Percentiles rank a stretch among this genome's conserved stretches.
These are phyloP conservation scores for Pleurotus cornucopiae DNA, from an alignment of 768 basidiomycete species.

Conservation along the genomic window DNA sequence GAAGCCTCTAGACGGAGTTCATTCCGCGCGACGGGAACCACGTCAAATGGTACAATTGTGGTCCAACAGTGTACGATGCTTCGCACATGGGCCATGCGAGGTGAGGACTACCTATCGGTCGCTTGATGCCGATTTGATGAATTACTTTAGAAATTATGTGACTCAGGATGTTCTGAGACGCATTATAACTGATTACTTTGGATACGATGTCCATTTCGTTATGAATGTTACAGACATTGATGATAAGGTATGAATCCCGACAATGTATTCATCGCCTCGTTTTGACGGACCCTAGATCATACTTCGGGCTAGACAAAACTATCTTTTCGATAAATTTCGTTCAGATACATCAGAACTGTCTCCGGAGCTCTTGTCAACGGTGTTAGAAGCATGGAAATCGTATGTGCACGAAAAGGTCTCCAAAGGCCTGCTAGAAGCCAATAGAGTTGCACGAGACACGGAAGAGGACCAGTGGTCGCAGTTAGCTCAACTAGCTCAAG, in stretches of 20 bases:
- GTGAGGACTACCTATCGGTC: conserved; percentile 34
- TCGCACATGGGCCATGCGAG: conserved; percentile 99
- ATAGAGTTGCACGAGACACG: conserved; percentile 37
- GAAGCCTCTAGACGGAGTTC: conserved; percentile 61
- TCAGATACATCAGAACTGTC: conserved; percentile 51
- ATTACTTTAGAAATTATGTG: conserved; percentile 78
- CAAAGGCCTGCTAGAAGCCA: conserved; percentile 53
- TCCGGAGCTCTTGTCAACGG: conserved; percentile 49
- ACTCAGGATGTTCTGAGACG: conserved; percentile 89
- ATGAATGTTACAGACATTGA: conserved; percentile 99
- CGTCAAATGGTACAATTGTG: conserved; percentile 99
- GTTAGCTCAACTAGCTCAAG: conserved; percentile 39
- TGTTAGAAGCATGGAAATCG: conserved; percentile 59
- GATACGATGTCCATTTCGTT: conserved; percentile 96
- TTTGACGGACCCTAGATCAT: conserved; percentile 66
- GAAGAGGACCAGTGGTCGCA: conserved; percentile 53
- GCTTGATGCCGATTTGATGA: background rate
- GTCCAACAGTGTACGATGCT: conserved; percentile 97
- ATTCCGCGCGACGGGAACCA: conserved; percentile 61
- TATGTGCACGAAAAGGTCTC: conserved; percentile 62
- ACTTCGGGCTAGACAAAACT: conserved; percentile 77
- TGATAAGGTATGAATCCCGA: conserved; percentile 70
- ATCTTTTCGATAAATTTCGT: conserved; percentile 63
- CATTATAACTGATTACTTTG: conserved; percentile 93
- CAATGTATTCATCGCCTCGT: conserved; percentile 10